A percentile compares a stretch with the other conserved stretches of the same genome.
Evolutionary conservation across 2,329 filamentous ascomycete genomes (phyloP).

Genomic region (Tolypocladium album): DNA sequence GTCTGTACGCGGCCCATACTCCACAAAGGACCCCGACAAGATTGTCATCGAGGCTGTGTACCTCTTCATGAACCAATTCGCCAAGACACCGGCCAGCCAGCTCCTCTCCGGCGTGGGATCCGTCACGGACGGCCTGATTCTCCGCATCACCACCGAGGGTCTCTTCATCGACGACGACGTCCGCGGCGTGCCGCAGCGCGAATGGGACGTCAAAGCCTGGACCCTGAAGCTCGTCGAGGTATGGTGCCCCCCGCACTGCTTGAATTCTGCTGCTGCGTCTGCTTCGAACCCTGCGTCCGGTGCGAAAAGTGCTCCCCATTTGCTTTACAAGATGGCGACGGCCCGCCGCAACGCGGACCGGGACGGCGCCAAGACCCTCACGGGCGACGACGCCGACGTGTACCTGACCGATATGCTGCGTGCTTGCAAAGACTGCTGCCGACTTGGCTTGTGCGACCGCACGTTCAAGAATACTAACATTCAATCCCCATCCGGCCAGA

Average conservation of each 20-base stretch:
- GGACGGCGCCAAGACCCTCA: conserved; percentile 39
- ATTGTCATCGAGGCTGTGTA: conserved; percentile 93
- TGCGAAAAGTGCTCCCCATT: conserved; percentile 28
- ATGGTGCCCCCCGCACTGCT: conserved; percentile 60
- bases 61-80: conserved; percentile 80
- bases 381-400: conserved; percentile 55
- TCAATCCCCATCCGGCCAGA: conserved; percentile 28
- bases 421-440: conserved; percentile 54
- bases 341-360: conserved; percentile 36
- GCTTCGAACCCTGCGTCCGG: conserved; percentile 28
- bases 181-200: conserved; percentile 79
- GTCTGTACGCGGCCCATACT: conserved; percentile 67
- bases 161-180: conserved; percentile 97
- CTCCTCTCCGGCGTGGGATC: conserved; percentile 73
- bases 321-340: conserved; percentile 35
- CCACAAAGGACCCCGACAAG: conserved; percentile 87
- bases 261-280: conserved; percentile 28
- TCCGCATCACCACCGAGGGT: conserved; percentile 87
- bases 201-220: conserved; percentile 99
- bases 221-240: conserved; percentile 88
- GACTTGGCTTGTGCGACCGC: conserved; percentile 37
- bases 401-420: conserved; percentile 52
- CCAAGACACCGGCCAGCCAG: conserved; percentile 82
- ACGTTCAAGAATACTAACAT: conserved; percentile 32
- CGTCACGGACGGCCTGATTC: conserved; percentile 84